Base-by-base conservation (phyloP, 1,284 basidiomycete species). In the Cystobasidium pallidum region DNA sequence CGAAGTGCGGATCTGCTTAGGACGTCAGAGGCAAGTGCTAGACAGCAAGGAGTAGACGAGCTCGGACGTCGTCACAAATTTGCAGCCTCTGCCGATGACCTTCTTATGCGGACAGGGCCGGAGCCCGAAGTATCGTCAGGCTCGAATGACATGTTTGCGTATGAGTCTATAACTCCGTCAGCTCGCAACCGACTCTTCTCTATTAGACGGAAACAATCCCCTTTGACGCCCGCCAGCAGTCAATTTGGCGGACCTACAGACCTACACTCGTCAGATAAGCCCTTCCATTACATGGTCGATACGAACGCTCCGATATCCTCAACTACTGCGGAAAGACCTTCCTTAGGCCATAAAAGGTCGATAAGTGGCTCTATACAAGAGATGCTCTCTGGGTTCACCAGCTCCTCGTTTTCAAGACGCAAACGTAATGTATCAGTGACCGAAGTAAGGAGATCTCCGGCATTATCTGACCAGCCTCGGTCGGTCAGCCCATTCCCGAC, bases 41-140 rank as follows among this genome's bases (percentile, higher is more conserved):
- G 32, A 3, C 24, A 11, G 17, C 10, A 34, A 32, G 54, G 19
- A 6, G 54, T 32, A 34, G 54, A 57, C 32, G 30, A 57, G 28
- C 19, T 57, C 3, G 54, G 54, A 19, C 54, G 54, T 10, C 54
- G 32, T 32, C 28, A n/a, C 30, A n/a, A 32, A 36, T 57, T 34
- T 36, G 54, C 54, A n/a, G 54, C 54, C n/a, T 57, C 54, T 34
- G 54, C 54, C 4, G 54, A 57, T n/a, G 54, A 57, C 10, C 54
- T 57, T 19, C 26, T 57, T 13, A 19, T 21, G 30, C 54, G 54
- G 1, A 34, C 7, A 36, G 21, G 21, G 26, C 15, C 24, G 3
- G 24, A 7, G 3, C 21, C 49, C 15, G 24, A 51, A 28, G 4
- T 3, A 28, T 10, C 24, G 26, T 24, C n/a, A 8, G 15, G 21